These are phyloP conservation scores for Dispira simplex DNA, from an alignment of 192 early-diverging fungal genomes.

Conservation along the genomic window DNA sequence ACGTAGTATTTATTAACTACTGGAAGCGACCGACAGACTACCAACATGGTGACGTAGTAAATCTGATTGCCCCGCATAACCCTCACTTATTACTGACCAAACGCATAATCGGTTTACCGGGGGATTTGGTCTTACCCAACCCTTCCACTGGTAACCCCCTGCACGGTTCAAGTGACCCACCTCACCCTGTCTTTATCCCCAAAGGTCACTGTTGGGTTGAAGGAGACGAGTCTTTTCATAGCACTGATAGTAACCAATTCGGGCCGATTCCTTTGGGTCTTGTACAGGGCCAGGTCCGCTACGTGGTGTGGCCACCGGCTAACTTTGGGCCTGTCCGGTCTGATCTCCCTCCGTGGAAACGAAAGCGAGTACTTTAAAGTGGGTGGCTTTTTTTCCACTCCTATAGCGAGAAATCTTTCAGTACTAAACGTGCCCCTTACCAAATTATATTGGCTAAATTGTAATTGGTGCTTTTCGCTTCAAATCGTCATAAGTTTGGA, in stretches of 20 bases:
- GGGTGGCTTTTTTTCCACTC: too few relatives aligned
- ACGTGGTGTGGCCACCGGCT: slow-evolving; percentile 50
- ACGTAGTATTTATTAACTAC: slow-evolving; percentile 51
- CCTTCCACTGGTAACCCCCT: slow-evolving; percentile 3
- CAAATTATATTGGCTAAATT: too few relatives aligned
- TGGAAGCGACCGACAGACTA: slow-evolving; percentile 29
- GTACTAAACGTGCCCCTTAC: too few relatives aligned
- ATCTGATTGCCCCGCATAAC: slow-evolving; percentile 41
- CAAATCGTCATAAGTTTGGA: too few relatives aligned
- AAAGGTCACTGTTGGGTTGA: slow-evolving; percentile 76
- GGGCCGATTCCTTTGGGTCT: slow-evolving; percentile 61
- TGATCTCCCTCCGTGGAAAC: slow-evolving; percentile 24
- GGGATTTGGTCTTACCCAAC: slow-evolving; percentile 40
- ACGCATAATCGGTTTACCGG: slow-evolving; percentile 68
- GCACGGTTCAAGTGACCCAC: slow-evolving; percentile 10
- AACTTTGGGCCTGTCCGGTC: slow-evolving; percentile 35
- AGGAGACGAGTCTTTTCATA: slow-evolving; percentile 72
- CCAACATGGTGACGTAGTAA: slow-evolving; percentile 54
- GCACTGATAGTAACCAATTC: slow-evolving; percentile 62
- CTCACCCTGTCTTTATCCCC: slow-evolving; percentile 39
- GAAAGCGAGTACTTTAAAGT: slow-evolving; percentile 13
- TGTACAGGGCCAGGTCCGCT: slow-evolving; percentile 36
- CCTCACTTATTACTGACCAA: slow-evolving; percentile 61
- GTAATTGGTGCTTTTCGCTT: too few relatives aligned
- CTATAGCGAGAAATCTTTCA: too few relatives aligned